A percentile compares a stretch with the other conserved stretches of the same genome.
These are phyloP conservation scores for Capsicum pubescens DNA, from an alignment of 257 asterid genomes.

Conservation along the genomic window DNA sequence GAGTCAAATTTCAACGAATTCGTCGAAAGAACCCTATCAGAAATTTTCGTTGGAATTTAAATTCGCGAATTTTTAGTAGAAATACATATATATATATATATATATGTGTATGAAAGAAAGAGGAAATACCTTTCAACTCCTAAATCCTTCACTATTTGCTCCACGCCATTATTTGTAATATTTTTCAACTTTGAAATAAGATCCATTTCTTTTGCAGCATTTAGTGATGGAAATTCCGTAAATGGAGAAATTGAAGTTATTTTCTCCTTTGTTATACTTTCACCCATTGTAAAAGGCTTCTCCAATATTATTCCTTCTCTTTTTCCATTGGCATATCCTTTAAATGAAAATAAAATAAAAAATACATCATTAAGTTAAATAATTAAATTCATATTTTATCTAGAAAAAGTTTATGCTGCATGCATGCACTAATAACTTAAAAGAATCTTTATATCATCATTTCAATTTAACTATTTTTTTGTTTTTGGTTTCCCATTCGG, in stretches of 20 bases:
- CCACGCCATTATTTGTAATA: background rate
- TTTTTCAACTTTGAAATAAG: background rate
- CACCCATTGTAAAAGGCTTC: background rate
- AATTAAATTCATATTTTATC: no score
- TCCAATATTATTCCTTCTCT: background rate
- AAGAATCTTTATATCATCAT: no score
- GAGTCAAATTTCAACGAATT: no score
- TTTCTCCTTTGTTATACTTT: slow-evolving; percentile 20
- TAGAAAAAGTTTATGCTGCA: no score
- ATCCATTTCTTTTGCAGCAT: background rate
- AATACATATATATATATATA: no score
- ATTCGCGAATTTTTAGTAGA: no score
- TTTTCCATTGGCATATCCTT: slow-evolving; percentile 11
- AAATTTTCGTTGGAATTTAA: background rate
- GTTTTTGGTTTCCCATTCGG: no score
- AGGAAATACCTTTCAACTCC: slow-evolving; percentile 8
- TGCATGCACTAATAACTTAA: no score
- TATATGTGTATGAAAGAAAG: background rate
- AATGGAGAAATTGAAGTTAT: background rate
- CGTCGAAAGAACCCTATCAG: no score
- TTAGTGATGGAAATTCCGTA: background rate
- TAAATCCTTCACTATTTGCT: background rate
- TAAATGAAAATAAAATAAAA: background rate
- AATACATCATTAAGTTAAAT: no score
- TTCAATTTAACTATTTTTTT: no score